Conservation (phyloP, 305 asterid genomes). For the Plantago coronopus region DNA sequence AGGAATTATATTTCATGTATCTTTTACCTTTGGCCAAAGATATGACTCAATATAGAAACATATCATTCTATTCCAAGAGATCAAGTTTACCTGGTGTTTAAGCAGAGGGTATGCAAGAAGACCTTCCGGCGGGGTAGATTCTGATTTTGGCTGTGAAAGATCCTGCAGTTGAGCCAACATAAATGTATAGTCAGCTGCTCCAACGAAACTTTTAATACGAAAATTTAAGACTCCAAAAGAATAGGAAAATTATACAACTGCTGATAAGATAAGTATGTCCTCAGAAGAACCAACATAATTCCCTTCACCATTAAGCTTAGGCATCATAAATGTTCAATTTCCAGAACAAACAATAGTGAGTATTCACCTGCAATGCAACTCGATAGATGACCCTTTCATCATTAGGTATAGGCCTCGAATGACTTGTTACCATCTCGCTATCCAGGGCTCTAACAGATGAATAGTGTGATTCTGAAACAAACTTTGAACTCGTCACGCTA, state of each 20-base stretch:
- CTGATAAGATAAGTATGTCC: constrained; percentile 6
- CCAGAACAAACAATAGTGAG: constrained; percentile 5
- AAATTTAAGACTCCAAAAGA: not conserved
- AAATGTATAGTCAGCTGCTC: constrained; percentile 12
- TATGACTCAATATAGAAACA: constrained; percentile 1
- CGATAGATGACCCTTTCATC: constrained; percentile 66
- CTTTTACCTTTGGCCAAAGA: constrained; percentile 5
- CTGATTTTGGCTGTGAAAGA: constrained; percentile 82
- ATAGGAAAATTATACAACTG: not conserved
- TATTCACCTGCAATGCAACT: constrained; percentile 84
- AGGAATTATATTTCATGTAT: not conserved
- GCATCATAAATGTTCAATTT: not conserved
- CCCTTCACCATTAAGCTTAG: not conserved
- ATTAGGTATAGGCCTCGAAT: constrained; percentile 53
- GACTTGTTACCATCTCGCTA: constrained; percentile 33
- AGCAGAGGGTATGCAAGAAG: constrained; percentile 71
- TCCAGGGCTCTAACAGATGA: constrained; percentile 36
- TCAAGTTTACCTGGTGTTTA: constrained; percentile 80
- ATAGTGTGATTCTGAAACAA: constrained; percentile 37
- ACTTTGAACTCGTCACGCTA: constrained; percentile 35
- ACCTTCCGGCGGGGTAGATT: constrained; percentile 84
- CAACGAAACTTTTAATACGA: constrained; percentile 11
- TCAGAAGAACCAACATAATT: constrained; percentile 13
- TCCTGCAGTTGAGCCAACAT: constrained; percentile 55
- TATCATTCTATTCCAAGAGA: constrained; percentile 17